Evolutionary conservation across 495 filamentous ascomycete species (phyloP).

Genomic region (Neurospora cerealis): DNA sequence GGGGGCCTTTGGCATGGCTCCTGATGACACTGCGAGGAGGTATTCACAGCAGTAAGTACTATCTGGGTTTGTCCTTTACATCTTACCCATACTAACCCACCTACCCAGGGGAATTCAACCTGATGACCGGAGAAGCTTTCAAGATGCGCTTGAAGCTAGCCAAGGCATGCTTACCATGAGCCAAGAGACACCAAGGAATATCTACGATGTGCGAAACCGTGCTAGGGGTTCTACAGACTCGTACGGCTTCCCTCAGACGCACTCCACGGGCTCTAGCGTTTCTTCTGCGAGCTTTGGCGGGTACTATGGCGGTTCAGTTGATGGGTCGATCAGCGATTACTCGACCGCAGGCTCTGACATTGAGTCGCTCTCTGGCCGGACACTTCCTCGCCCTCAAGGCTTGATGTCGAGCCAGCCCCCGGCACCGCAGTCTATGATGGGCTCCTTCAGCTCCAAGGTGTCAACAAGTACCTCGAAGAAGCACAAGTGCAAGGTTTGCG

Average conservation of each 20-base stretch:
- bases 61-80: slow-evolving; percentile 43
- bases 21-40: slow-evolving; percentile 58
- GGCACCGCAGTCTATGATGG: slow-evolving; percentile 95
- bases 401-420: slow-evolving; percentile 63
- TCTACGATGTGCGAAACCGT: slow-evolving; percentile 58
- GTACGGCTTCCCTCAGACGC: slow-evolving; percentile 84
- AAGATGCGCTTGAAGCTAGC: slow-evolving; percentile 76
- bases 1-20: slow-evolving; percentile 43
- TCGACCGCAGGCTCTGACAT: slow-evolving; percentile 82
- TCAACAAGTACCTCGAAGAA: slow-evolving; percentile 97
- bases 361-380: slow-evolving; percentile 66
- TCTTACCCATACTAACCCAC: not conserved
- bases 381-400: slow-evolving; percentile 67
- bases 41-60: slow-evolving; percentile 86
- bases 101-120: slow-evolving; percentile 42
- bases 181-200: slow-evolving; percentile 79
- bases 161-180: slow-evolving; percentile 90
- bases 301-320: slow-evolving; percentile 74
- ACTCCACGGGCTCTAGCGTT: slow-evolving; percentile 91
- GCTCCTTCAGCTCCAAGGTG: slow-evolving; percentile 95
- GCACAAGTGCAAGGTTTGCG: slow-evolving; percentile 99
- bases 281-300: slow-evolving; percentile 68
- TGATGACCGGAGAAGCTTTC: slow-evolving; percentile 57
- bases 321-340: slow-evolving; percentile 92
- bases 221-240: slow-evolving; percentile 68